Conservation (phyloP, 345 rosid species). For the Fremontodendron californicum region DNA sequence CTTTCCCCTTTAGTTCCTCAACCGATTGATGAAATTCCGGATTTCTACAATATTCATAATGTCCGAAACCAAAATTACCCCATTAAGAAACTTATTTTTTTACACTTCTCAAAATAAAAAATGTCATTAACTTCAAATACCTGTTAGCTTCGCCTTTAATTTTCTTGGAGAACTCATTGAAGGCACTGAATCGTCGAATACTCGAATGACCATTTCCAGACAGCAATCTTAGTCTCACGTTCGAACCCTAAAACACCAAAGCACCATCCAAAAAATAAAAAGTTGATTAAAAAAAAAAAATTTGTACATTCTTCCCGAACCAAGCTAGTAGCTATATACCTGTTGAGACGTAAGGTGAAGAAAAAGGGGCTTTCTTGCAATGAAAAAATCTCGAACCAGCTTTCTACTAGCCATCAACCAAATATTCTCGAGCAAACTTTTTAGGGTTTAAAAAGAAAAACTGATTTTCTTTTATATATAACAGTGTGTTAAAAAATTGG, state of each 20-base stretch:
- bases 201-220: conserved; percentile 31
- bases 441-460: too few relatives aligned
- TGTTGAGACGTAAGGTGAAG: conserved; percentile 35
- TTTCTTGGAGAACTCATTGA: conserved; percentile 72
- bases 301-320: background rate
- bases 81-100: background rate
- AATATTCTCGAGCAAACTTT: background rate
- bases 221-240: conserved; percentile 35
- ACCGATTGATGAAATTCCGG: conserved; percentile 71
- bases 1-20: conserved; percentile 73
- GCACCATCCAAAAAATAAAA: background rate
- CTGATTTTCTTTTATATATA: background rate
- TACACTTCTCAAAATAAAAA: background rate
- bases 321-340: conserved; percentile 29
- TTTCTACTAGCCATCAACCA: conserved; percentile 68
- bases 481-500: background rate
- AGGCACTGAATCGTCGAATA: conserved; percentile 62
- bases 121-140: conserved; percentile 27
- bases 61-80: too few relatives aligned
- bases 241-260: conserved; percentile 38
- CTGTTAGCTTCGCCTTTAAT: conserved; percentile 70
- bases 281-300: background rate
- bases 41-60: conserved; percentile 42
- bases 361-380: conserved; percentile 45
- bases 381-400: conserved; percentile 63